These are phyloP conservation scores for Amborella trichopoda DNA, from an alignment of 164 flowering plant species.

Conservation along the genomic window DNA sequence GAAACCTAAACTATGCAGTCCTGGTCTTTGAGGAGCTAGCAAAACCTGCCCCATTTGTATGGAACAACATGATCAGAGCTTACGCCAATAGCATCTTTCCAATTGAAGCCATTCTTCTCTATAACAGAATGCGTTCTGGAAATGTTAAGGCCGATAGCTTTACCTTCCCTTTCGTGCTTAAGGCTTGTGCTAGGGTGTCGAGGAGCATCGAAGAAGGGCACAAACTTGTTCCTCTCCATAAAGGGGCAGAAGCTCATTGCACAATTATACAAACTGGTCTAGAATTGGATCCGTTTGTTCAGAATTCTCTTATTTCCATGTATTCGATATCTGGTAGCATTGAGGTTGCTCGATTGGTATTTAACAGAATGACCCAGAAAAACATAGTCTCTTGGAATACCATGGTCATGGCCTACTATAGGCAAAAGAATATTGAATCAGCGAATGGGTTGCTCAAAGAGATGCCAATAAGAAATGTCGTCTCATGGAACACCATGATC, in stretches of 20 bases:
- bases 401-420: slow-evolving; percentile 37
- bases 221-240: slow-evolving; percentile 2
- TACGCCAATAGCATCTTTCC: slow-evolving; percentile 28
- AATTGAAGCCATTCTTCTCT: slow-evolving; percentile 19
- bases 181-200: slow-evolving; percentile 25
- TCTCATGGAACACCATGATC: slow-evolving; percentile 29
- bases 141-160: slow-evolving; percentile 20
- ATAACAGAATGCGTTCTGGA: slow-evolving; percentile 22
- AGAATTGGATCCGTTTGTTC: slow-evolving; percentile 17
- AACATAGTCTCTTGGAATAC: slow-evolving; percentile 32
- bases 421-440: slow-evolving; percentile 16
- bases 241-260: slow-evolving; percentile 33
- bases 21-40: too few species aligned
- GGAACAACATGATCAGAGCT: slow-evolving; percentile 40
- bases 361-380: slow-evolving; percentile 35
- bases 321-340: slow-evolving; percentile 26
- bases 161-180: slow-evolving; percentile 33
- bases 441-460: slow-evolving; percentile 19
- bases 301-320: slow-evolving; percentile 26
- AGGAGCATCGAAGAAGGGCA: slow-evolving; percentile 7
- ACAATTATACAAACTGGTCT: slow-evolving; percentile 21
- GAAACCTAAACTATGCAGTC: too few species aligned
- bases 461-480: slow-evolving; percentile 30
- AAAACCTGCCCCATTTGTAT: slow-evolving; percentile 20
- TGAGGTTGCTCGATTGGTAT: slow-evolving; percentile 22